A percentile compares a stretch with the other conserved stretches of the same genome.
These are phyloP conservation scores for Eimeria praecox DNA, from an alignment of 169 alveolate species.

Conservation along the genomic window DNA sequence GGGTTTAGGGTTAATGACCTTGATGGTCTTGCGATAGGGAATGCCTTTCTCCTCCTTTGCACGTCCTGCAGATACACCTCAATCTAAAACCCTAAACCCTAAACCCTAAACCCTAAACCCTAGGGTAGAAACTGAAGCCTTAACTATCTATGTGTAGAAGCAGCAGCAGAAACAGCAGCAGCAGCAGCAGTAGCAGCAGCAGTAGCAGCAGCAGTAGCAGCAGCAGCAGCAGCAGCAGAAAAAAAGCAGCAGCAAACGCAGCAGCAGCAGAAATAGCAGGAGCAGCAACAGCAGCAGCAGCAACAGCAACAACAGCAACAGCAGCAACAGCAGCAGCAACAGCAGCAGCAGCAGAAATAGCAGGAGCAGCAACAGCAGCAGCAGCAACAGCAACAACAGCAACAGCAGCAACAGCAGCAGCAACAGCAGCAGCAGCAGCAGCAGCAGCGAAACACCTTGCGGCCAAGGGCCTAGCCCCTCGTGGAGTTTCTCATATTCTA, in stretches of 20 bases:
- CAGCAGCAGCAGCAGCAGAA: slow-evolving; percentile 46
- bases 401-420: slow-evolving; percentile 7
- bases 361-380: neutral
- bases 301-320: neutral
- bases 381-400: slow-evolving; percentile 12
- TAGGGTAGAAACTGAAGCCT: too few species aligned
- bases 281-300: slow-evolving; percentile 2
- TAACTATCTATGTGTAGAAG: neutral
- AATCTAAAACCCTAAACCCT: slow-evolving; percentile 26
- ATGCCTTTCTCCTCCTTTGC: neutral
- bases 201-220: slow-evolving; percentile 7
- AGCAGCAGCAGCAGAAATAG: slow-evolving; percentile 21
- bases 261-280: slow-evolving; percentile 10
- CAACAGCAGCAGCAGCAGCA: slow-evolving; percentile 34
- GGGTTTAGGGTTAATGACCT: slow-evolving; percentile 38
- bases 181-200: slow-evolving; percentile 8
- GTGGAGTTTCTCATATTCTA: slow-evolving; percentile 22
- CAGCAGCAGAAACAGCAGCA: slow-evolving; percentile 1
- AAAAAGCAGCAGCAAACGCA: neutral
- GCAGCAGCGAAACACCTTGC: neutral
- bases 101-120: too few species aligned
- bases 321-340: slow-evolving; percentile 19
- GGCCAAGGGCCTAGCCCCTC: slow-evolving; percentile 41
- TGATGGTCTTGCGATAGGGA: neutral
- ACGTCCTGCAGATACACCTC: neutral